Conservation (phyloP, 2,329 filamentous ascomycete genomes). For the Gaeumannomyces sp. region DNA sequence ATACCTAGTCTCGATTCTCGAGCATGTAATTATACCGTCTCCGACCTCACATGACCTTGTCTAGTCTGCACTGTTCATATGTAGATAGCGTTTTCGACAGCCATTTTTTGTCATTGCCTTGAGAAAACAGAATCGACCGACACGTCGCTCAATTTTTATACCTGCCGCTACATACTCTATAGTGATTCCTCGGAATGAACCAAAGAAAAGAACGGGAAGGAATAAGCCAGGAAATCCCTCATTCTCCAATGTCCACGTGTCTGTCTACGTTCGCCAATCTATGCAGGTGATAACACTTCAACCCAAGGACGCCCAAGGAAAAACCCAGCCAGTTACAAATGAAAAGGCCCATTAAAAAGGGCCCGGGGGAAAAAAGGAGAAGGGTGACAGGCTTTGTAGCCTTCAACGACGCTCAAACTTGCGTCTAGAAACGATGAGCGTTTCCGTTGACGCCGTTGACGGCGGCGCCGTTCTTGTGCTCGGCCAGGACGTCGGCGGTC, state of each 20-base stretch:
- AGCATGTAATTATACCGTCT: neutral
- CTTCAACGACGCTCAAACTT: neutral
- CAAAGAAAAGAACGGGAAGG: neutral
- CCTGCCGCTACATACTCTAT: neutral
- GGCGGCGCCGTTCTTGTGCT: slow-evolving; percentile 9
- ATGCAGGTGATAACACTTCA: neutral
- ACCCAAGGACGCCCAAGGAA: neutral
- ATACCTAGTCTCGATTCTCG: neutral
- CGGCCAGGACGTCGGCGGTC: slow-evolving; percentile 25
- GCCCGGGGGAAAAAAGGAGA: neutral
- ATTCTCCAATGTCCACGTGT: neutral
- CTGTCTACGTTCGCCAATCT: neutral
- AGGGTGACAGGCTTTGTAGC: too few species aligned
- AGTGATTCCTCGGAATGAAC: neutral
- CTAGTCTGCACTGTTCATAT: too few species aligned
- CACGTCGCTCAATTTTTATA: neutral
- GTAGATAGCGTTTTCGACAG: neutral
- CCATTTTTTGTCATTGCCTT: neutral
- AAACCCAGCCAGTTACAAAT: neutral
- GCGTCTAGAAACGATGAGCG: neutral
- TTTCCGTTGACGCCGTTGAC: slow-evolving; percentile 16
- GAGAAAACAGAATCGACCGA: neutral
- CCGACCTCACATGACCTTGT: neutral
- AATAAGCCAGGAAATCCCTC: neutral
- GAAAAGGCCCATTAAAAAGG: neutral